phyloP scores from a whole-genome alignment of 345 rosid species.

The Turritis glabra region DNA sequence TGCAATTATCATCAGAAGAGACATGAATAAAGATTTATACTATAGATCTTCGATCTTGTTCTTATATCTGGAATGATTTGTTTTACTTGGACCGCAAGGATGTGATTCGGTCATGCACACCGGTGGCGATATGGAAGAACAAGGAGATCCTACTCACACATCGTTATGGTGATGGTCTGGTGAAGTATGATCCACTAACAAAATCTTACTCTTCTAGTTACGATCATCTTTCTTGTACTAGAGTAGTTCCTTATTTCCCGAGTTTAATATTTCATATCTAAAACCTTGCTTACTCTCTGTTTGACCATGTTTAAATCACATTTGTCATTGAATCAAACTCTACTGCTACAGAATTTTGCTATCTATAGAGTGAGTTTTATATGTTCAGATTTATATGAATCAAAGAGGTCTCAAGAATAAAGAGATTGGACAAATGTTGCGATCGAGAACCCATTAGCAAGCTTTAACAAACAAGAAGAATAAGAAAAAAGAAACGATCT shows the following conservation, averaged over 20 bases:
- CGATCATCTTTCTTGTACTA: neutral
- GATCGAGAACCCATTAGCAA: neutral
- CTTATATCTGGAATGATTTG: neutral
- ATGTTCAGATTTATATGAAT: neutral
- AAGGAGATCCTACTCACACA: neutral
- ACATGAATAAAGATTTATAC: neutral
- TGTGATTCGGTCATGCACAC: neutral
- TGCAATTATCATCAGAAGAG: neutral
- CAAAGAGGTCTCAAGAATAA: neutral
- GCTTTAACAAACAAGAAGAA: conserved; percentile 19
- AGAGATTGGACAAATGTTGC: conserved; percentile 4
- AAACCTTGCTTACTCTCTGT: neutral
- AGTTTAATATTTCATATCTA: neutral
- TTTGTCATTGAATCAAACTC: no score
- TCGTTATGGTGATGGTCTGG: neutral
- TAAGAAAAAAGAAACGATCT: neutral
- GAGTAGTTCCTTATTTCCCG: neutral
- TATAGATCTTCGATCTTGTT: neutral
- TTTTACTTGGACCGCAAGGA: neutral
- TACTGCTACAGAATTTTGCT: neutral
- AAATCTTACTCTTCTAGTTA: neutral
- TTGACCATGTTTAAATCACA: no score
- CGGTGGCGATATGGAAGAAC: neutral
- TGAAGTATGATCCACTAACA: neutral
- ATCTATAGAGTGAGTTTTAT: neutral